Evolutionary conservation across 129 eudicot genomes (phyloP), one percentile per base, ranked within the genome.

Genomic region (Smallanthus sonchifolius): DNA sequence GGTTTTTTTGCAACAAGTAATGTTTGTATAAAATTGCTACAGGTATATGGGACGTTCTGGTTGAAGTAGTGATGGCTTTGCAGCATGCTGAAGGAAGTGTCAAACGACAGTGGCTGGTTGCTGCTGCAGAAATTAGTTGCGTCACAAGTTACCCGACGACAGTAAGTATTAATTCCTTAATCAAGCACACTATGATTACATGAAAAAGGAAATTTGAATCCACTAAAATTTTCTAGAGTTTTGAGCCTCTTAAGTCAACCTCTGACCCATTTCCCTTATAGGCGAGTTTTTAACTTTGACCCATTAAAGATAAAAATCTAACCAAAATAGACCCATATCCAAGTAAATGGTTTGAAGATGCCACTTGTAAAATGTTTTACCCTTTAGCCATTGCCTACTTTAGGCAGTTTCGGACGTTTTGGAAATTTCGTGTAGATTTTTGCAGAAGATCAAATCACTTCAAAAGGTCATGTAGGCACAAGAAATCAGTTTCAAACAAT

Each of bases 71-170:
- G 30, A 78, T 81, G 55, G 81, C 88, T 42, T 84, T 94, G 82
- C 93, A 88, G 67, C 83, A 85, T 63, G 86, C 85, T 19, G 86
- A 88, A 64, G 93, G 86, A 57, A 85, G 84, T 73, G 82, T 70
- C 52, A 91, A 86, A 83, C 85, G 83, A 65, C 91, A 85, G 69
- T 94, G 99, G 99, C 96, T 94, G 60, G 71, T 90, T 82, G 91
- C 91, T 75, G 82, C 86, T 61, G 85, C 85, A 34, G 91, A 90
- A 79, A 91, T 94, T 74, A 87, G 95, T 77, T 94, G 97, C 39
- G 88, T 90, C 49, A 86, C 96, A 52, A 83, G 84, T 44, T 77
- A 77, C 83, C 99, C 97, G 37, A 81, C 87, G 13, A 94, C 97
- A 70, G 98, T 90, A 83, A 34, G 86, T 48, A 60, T 76, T 24